Conservation (phyloP, 495 filamentous ascomycete genomes). For the Daldinia childiae region DNA sequence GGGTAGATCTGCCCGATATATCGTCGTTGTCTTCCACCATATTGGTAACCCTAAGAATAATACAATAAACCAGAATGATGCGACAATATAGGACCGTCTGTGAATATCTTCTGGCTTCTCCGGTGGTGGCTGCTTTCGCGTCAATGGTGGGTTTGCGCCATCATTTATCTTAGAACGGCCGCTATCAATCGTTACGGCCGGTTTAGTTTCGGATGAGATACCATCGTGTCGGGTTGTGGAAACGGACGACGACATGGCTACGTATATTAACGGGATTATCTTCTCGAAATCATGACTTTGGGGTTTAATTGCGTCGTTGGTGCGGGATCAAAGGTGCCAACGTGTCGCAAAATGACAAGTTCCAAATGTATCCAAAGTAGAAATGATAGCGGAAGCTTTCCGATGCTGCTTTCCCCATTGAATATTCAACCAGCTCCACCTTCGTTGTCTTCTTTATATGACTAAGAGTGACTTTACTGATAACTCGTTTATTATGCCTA, state of each 20-base stretch:
- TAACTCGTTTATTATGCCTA: background rate
- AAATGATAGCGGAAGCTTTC: conserved; percentile 5
- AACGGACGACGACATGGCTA: conserved; percentile 37
- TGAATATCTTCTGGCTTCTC: conserved; percentile 75
- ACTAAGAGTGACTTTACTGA: background rate
- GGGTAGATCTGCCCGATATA: conserved; percentile 87
- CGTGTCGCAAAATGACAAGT: conserved; percentile 22
- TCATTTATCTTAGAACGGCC: background rate
- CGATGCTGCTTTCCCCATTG: background rate
- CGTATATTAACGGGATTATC: conserved; percentile 18
- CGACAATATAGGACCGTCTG: conserved; percentile 75
- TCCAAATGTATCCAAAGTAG: background rate
- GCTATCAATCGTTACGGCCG: background rate
- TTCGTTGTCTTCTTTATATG: background rate
- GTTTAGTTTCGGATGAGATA: conserved; percentile 5
- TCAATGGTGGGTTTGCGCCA: conserved; percentile 5
- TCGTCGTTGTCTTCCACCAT: conserved; percentile 97
- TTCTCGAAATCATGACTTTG: conserved; percentile 31
- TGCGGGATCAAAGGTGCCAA: background rate
- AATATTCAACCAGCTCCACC: background rate
- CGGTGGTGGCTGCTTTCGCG: conserved; percentile 69
- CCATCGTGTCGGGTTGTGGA: conserved; percentile 24
- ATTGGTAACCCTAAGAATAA: conserved; percentile 86
- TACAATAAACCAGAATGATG: conserved; percentile 92
- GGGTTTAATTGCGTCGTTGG: conserved; percentile 22